phyloP scores from a whole-genome alignment of 768 basidiomycete species.

The Punctularia strigosozonata region DNA sequence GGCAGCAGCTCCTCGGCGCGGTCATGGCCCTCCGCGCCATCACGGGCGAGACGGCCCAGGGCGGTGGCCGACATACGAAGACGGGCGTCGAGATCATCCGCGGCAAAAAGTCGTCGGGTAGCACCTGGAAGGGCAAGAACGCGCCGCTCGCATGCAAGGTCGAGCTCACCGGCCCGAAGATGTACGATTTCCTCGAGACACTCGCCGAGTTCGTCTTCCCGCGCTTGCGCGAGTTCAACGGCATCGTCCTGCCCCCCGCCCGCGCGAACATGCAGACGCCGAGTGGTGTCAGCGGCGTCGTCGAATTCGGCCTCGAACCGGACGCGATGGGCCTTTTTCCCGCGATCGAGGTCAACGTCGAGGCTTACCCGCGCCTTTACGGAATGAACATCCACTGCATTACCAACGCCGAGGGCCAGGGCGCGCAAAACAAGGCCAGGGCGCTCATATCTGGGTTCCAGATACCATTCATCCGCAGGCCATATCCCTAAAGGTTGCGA shows the following conservation, averaged over 20 bases:
- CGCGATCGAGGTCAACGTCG: slow-evolving; percentile 89
- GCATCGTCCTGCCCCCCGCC: slow-evolving; percentile 67
- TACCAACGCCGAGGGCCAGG: slow-evolving; percentile 78
- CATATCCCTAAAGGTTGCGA: not conserved
- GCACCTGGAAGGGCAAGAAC: slow-evolving; percentile 80
- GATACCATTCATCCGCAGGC: slow-evolving; percentile 64
- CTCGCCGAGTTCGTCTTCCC: slow-evolving; percentile 95
- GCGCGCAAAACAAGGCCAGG: slow-evolving; percentile 83
- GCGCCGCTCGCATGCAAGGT: slow-evolving; percentile 84
- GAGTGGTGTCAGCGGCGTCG: slow-evolving; percentile 74
- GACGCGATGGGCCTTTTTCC: slow-evolving; percentile 86
- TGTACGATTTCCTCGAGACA: slow-evolving; percentile 88
- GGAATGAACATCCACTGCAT: slow-evolving; percentile 95
- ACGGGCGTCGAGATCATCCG: slow-evolving; percentile 72
- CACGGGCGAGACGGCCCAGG: slow-evolving; percentile 68
- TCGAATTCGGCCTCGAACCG: slow-evolving; percentile 79
- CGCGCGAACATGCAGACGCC: slow-evolving; percentile 62
- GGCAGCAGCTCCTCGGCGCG: slow-evolving; percentile 65
- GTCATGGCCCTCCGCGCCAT: slow-evolving; percentile 83
- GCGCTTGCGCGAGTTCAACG: slow-evolving; percentile 81
- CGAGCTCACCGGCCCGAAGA: slow-evolving; percentile 77
- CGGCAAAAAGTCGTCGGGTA: slow-evolving; percentile 56
- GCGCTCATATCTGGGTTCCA: slow-evolving; percentile 85
- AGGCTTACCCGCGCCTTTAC: slow-evolving; percentile 73
- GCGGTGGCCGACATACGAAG: slow-evolving; percentile 57